Evolutionary conservation across 2,329 filamentous ascomycete species (phyloP), one percentile per base, ranked within the genome.

Genomic region (Nemania sp.): DNA sequence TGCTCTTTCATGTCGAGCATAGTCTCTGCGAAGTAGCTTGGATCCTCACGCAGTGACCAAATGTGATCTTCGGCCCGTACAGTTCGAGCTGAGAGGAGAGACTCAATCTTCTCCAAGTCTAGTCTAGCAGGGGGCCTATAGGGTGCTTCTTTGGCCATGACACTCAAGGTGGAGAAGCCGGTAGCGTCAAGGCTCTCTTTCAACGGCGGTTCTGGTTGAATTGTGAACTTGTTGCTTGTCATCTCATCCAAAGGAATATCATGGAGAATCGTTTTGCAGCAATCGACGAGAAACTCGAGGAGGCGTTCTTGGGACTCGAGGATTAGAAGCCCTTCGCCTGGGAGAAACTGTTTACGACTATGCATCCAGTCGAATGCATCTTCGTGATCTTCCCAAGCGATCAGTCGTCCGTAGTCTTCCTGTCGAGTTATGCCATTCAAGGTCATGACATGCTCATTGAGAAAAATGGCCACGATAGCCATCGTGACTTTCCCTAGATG

Each of bases 1-100:
- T 89, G 87, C 13, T 87, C 84, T 24, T 77, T 79, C 29, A 73
- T 72, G 1, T 86, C 83, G 8, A 73, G 68, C 1, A 88, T 51
- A 0, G 76, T 62, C 1, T 85, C 79, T 3, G 80, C 76, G 69
- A 89, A 90, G 75, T 89, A 89, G 0, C 77, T 77, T 0, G 88
- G 87, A 72, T 90, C 88, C 71, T 90, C 88, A 7, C 87, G 81
- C 2, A 90, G 77, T 0, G 81, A 72, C 82, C 82, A 87, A 0
- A 89, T 51, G 70, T 89, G 85, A 74, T 90, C 87, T 62, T 87
- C 82, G 0, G 82, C 81, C 3, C 80, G 79, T 0, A 78, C 73
- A 0, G 72, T 72, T 67, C 79, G 82, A 0, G 84, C 84, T 1
- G 73, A 74, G 0, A 87, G 76, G 3, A 89, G 71, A 1, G 77